phyloP scores from a whole-genome alignment of 1,284 basidiomycete genomes.

The Blastosporella zonata region DNA sequence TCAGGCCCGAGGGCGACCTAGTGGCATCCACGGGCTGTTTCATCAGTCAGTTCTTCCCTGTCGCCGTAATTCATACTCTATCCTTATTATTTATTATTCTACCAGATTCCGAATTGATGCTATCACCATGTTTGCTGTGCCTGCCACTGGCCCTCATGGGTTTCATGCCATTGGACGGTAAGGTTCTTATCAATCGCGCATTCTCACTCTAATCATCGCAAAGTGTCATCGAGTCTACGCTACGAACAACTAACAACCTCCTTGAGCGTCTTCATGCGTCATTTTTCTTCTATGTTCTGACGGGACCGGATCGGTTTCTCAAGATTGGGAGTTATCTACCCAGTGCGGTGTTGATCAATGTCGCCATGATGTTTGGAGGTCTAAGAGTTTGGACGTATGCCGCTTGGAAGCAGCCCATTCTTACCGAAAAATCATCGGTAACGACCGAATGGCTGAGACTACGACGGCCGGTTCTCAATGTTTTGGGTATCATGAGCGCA shows the following conservation, averaged over 20 bases:
- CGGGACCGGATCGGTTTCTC: slow-evolving; percentile 73
- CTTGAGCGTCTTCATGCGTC: slow-evolving; percentile 93
- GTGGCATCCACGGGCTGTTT: slow-evolving; percentile 77
- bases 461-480: slow-evolving; percentile 47
- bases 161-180: slow-evolving; percentile 90
- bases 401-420: slow-evolving; percentile 42
- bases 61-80: neutral
- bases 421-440: slow-evolving; percentile 22
- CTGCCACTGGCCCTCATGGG: slow-evolving; percentile 90
- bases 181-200: slow-evolving; percentile 20
- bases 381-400: slow-evolving; percentile 69
- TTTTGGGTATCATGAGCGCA: slow-evolving; percentile 48
- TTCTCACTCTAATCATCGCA: slow-evolving; percentile 8
- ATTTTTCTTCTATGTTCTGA: slow-evolving; percentile 92
- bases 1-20: slow-evolving; percentile 68
- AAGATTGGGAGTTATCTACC: slow-evolving; percentile 90
- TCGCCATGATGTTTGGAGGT: slow-evolving; percentile 81
- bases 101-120: slow-evolving; percentile 90
- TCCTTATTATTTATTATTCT: slow-evolving; percentile 14
- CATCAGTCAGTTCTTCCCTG: slow-evolving; percentile 51
- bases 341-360: slow-evolving; percentile 77
- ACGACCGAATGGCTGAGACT: slow-evolving; percentile 29
- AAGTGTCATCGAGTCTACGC: slow-evolving; percentile 80
- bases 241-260: slow-evolving; percentile 89
- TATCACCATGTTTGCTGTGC: slow-evolving; percentile 85